Evolutionary conservation across 768 basidiomycete species (phyloP).

Genomic region (Tulasnella sp.): DNA sequence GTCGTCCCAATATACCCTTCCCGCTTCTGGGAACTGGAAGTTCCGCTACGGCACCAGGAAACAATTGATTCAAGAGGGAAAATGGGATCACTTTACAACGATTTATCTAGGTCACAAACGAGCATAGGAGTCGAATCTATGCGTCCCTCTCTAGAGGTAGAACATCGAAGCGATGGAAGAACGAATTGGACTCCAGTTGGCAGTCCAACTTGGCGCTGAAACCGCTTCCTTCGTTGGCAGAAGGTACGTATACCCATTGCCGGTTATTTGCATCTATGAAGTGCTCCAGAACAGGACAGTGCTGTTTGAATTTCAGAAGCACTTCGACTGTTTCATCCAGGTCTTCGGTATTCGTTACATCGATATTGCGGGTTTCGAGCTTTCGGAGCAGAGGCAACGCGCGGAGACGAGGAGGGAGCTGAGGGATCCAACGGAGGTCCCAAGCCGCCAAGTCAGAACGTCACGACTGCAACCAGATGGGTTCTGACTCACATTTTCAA

Average conservation of each 20-base stretch:
- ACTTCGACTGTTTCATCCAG: neutral
- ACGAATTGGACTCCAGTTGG: neutral
- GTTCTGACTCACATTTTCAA: no score
- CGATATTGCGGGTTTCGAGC: neutral
- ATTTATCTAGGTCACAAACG: neutral
- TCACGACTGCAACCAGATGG: no score
- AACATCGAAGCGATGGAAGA: neutral
- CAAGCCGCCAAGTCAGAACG: neutral
- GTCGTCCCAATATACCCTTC: no score
- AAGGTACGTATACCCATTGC: neutral
- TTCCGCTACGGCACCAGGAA: no score
- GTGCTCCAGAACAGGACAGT: neutral
- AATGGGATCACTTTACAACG: no score
- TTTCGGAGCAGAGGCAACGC: neutral
- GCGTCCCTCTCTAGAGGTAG: neutral
- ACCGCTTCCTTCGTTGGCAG: neutral
- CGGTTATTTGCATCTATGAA: neutral
- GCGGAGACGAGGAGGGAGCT: neutral
- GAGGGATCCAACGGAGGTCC: neutral
- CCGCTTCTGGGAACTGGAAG: no score
- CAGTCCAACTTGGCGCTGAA: neutral
- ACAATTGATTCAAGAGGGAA: no score
- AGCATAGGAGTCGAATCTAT: neutral
- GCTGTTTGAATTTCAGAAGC: neutral
- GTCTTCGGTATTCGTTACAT: no score